Evolutionary conservation across 306 rosid genomes (phyloP).

Genomic region (Acacia confusa): DNA sequence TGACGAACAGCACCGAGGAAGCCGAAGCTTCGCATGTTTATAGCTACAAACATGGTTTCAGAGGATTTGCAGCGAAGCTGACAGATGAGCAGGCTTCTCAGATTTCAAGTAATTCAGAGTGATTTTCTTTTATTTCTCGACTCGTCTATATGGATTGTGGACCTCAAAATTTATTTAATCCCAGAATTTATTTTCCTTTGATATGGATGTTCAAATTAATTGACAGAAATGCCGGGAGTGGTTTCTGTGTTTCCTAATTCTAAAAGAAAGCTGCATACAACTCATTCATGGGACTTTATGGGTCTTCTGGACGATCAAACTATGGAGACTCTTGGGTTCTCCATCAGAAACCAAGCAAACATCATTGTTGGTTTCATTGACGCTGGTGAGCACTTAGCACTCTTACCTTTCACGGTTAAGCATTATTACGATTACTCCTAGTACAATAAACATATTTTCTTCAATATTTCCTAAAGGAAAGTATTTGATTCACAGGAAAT

Average conservation of each 20-base stretch:
- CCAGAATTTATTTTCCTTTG: constrained; percentile 12
- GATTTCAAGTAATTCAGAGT: constrained; percentile 58
- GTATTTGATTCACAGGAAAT: not conserved
- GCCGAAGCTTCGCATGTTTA: constrained; percentile 76
- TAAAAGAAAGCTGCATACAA: constrained; percentile 75
- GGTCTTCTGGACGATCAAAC: constrained; percentile 76
- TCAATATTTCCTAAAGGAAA: not conserved
- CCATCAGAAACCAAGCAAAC: constrained; percentile 73
- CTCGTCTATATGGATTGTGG: not conserved
- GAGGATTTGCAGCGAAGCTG: constrained; percentile 84
- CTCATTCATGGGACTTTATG: constrained; percentile 96
- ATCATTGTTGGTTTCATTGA: constrained; percentile 84
- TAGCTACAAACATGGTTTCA: constrained; percentile 71
- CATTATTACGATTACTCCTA: not conserved
- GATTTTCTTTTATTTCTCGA: not conserved
- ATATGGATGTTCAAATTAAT: constrained; percentile 13
- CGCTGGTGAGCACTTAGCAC: constrained; percentile 53
- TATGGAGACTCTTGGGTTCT: constrained; percentile 66
- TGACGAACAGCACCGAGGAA: constrained; percentile 53
- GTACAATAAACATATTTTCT: not conserved
- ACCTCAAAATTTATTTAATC: not conserved
- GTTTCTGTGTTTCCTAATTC: constrained; percentile 83
- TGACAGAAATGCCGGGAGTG: constrained; percentile 74
- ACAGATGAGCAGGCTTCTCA: constrained; percentile 66
- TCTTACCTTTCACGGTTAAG: not conserved